phyloP scores from a whole-genome alignment of 2,329 filamentous ascomycete species.

The Epichloe glyceriae region DNA sequence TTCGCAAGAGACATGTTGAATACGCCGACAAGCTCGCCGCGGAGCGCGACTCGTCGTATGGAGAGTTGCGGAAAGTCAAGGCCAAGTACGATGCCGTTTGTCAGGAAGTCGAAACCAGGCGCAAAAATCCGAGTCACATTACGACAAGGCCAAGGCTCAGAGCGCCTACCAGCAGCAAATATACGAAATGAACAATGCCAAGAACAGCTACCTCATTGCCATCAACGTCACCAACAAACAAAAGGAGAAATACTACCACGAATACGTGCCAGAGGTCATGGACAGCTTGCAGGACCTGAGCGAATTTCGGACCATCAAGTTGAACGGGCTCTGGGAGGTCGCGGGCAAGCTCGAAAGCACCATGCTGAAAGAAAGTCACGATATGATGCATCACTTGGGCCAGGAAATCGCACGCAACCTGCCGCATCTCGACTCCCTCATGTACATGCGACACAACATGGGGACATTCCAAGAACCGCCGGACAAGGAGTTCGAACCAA shows the following conservation, averaged over 20 bases:
- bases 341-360: slow-evolving; percentile 68
- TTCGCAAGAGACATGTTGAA: slow-evolving; percentile 82
- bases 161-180: slow-evolving; percentile 85
- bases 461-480: slow-evolving; percentile 68
- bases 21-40: slow-evolving; percentile 81
- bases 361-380: slow-evolving; percentile 62
- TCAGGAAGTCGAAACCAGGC: slow-evolving; percentile 84
- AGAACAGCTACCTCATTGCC: slow-evolving; percentile 93
- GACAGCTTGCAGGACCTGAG: slow-evolving; percentile 89
- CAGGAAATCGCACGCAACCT: slow-evolving; percentile 79
- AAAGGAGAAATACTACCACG: slow-evolving; percentile 94
- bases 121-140: slow-evolving; percentile 94
- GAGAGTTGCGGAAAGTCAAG: slow-evolving; percentile 80
- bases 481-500: slow-evolving; percentile 82
- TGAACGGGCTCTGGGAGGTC: slow-evolving; percentile 76
- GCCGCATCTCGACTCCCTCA: slow-evolving; percentile 85
- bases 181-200: slow-evolving; percentile 90
- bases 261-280: slow-evolving; percentile 87
- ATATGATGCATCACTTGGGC: slow-evolving; percentile 58
- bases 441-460: slow-evolving; percentile 93
- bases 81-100: slow-evolving; percentile 85
- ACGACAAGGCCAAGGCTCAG: slow-evolving; percentile 87
- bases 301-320: slow-evolving; percentile 70
- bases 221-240: slow-evolving; percentile 97
- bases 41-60: slow-evolving; percentile 74